Conservation (phyloP, 2,329 filamentous ascomycete species). For the Saccharata proteae region DNA sequence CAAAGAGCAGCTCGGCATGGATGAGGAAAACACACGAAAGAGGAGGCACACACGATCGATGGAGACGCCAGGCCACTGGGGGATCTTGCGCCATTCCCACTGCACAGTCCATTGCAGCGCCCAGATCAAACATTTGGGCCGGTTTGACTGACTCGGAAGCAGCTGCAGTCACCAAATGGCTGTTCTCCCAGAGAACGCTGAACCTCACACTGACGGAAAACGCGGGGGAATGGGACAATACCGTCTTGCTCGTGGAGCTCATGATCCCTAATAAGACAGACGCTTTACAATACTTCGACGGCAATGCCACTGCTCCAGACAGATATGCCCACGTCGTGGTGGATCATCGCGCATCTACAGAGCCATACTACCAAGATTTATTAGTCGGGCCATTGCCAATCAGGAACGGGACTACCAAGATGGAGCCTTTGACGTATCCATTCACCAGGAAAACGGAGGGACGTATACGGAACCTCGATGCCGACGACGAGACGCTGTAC, state of each 20-base stretch:
- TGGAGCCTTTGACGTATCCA: conserved; percentile 16
- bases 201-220: conserved; percentile 27
- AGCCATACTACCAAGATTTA: conserved; percentile 31
- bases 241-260: conserved; percentile 21
- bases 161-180: conserved; percentile 27
- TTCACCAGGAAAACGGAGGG: conserved; percentile 21
- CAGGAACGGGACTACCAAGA: conserved; percentile 24
- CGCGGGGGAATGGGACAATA: conserved; percentile 27
- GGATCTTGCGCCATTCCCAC: not conserved
- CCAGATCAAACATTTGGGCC: conserved; percentile 32
- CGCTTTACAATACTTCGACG: conserved; percentile 33
- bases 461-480: conserved; percentile 30
- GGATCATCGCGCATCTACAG: conserved; percentile 25
- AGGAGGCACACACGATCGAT: not conserved
- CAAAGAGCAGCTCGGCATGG: conserved; percentile 1
- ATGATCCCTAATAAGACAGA: conserved; percentile 40
- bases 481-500: conserved; percentile 22
- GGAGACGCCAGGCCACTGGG: conserved; percentile 1
- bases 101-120: conserved; percentile 16
- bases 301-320: conserved; percentile 21
- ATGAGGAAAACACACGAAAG: conserved; percentile 1
- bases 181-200: conserved; percentile 27
- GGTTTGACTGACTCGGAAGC: conserved; percentile 27
- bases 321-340: conserved; percentile 35
- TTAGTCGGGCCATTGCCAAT: conserved; percentile 39